Conservation (phyloP, 345 rosid genomes). For the Anacardium occidentale region DNA sequence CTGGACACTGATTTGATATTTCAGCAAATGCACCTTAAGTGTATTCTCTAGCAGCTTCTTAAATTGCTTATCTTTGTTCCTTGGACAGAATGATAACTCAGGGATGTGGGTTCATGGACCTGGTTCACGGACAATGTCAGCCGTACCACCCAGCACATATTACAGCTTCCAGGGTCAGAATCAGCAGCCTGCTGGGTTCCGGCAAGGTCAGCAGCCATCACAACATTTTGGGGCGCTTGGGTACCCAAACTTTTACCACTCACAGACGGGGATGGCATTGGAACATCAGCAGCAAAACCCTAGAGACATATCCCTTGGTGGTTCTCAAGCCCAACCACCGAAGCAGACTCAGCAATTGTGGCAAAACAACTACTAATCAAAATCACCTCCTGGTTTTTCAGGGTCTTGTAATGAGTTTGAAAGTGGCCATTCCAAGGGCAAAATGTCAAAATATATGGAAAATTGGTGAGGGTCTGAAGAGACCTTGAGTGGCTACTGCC, state of each 20-base stretch:
- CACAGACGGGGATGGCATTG: conserved; percentile 66
- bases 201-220: conserved; percentile 88
- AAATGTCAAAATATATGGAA: neutral
- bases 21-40: too few relatives aligned
- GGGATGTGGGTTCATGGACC: conserved; percentile 87
- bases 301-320: conserved; percentile 63
- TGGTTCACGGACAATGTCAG: conserved; percentile 73
- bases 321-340: conserved; percentile 72
- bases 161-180: conserved; percentile 88
- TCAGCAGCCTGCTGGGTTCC: conserved; percentile 72
- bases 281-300: conserved; percentile 93
- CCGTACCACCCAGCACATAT: conserved; percentile 70
- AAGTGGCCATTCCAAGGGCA: conserved; percentile 41
- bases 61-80: conserved; percentile 7
- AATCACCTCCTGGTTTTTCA: conserved; percentile 49
- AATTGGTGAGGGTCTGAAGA: conserved; percentile 23
- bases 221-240: conserved; percentile 80
- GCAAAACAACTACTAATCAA: conserved; percentile 83
- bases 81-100: conserved; percentile 72
- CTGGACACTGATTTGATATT: neutral
- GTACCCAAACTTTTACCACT: conserved; percentile 83
- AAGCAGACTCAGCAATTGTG: conserved; percentile 90
- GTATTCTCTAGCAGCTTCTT: neutral
- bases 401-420: conserved; percentile 46
- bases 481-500: conserved; percentile 45